A percentile compares a stretch with the other conserved stretches of the same genome.
Evolutionary conservation across 1,284 basidiomycete genomes (phyloP).

Genomic region (Rhodotorula glutinis): DNA sequence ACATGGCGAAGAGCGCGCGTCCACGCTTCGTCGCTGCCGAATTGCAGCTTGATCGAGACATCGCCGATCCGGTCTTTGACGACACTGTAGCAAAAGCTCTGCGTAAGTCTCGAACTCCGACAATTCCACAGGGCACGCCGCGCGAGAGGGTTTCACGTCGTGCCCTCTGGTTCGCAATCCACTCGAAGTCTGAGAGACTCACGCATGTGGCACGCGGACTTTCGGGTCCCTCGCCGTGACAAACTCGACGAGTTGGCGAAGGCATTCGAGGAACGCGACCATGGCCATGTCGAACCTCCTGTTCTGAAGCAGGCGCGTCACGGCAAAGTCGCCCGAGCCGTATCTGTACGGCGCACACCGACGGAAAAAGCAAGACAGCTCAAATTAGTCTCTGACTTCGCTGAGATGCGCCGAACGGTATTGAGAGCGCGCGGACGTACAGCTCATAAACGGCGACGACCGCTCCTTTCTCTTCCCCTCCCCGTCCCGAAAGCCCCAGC

Average conservation of each 20-base stretch:
- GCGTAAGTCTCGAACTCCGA: not conserved
- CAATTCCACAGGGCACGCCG: no score
- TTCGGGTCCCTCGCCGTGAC: conserved; percentile 60
- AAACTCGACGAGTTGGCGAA: conserved; percentile 83
- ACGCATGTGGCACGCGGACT: conserved; percentile 82
- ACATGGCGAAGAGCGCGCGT: conserved; percentile 89
- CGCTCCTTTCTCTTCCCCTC: not conserved
- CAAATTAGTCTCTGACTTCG: not conserved
- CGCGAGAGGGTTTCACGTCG: no score
- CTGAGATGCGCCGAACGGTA: no score
- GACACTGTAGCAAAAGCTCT: conserved; percentile 57
- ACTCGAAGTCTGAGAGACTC: conserved; percentile 44
- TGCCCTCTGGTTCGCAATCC: no score
- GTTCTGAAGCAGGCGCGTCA: conserved; percentile 85
- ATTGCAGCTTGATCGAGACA: conserved; percentile 87
- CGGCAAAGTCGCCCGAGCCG: conserved; percentile 81
- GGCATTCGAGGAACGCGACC: conserved; percentile 90
- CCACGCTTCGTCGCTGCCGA: conserved; percentile 87
- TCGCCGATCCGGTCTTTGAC: conserved; percentile 93
- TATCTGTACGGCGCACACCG: conserved; percentile 40
- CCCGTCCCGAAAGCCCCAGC: not conserved
- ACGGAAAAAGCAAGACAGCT: no score
- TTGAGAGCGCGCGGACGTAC: conserved; percentile 52
- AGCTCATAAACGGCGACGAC: conserved; percentile 70
- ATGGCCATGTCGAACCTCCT: conserved; percentile 93